Evolutionary conservation across 306 rosid species (phyloP), one percentile per base, ranked within the genome.

Genomic region (Calophaca sinica): DNA sequence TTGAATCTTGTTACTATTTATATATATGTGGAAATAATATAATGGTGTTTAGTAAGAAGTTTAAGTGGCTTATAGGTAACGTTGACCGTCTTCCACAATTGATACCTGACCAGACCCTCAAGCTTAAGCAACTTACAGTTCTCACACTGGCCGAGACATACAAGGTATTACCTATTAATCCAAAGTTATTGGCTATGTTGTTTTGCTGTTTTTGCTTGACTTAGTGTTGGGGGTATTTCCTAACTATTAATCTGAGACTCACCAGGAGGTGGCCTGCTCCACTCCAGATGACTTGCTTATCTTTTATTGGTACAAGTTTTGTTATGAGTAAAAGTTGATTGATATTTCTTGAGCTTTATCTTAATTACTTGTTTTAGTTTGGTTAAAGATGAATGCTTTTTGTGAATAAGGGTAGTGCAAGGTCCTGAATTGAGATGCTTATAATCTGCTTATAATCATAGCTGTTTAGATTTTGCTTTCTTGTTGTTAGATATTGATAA

Each of bases 91-190:
- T 87, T 70, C 96, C 88, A 3, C 89, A 87, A 42, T 80, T 94
- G 87, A 31, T 76, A 52, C 82, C 96, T 72, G 97, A 90, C 68
- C 98, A 94, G 82, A 83, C 83, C 79, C 89, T 94, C 54, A 94
- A 94, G 84, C 86, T 94, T 36, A 94, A 85, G 88, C 98, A 94
- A 78, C 96, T 94, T 68, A 94, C 98, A n/a, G 96, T 94, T 57
- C 98, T 94, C 76, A 91, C 98, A n/a, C 81, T 94, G 85, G 90
- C 97, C 3, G 97, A 90, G 87, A 88, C 90, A 9, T 68, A 87
- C 88, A 91, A 94, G 93, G 98, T 88, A 87, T 35, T 62, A 3
- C 54, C 66, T 68, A 55, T 57, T 52, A 33, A 70, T 72, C 42
- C 5, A 11, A 14, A 50, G 32, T 58, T 49, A 38, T 67, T 51